phyloP scores from a whole-genome alignment of 2,329 filamentous ascomycete genomes.

The Ascochyta pisi region DNA sequence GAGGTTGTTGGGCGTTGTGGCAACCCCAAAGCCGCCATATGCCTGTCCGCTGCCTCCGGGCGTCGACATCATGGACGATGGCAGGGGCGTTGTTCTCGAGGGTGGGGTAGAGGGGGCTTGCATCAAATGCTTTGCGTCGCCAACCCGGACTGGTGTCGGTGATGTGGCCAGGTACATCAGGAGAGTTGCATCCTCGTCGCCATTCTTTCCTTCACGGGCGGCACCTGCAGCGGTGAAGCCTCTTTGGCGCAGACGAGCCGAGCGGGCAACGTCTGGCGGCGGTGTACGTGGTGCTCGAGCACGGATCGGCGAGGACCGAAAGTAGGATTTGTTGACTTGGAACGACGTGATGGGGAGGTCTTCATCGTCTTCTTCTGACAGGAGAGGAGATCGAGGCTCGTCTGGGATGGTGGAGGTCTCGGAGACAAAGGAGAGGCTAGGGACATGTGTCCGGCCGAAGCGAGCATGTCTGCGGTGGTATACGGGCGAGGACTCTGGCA shows the following conservation, averaged over 20 bases:
- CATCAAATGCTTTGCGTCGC: constrained; percentile 54
- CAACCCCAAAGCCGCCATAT: constrained; percentile 68
- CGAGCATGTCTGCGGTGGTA: constrained; percentile 76
- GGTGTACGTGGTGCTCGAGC: constrained; percentile 60
- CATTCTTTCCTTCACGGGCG: constrained; percentile 61
- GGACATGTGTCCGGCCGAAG: constrained; percentile 72
- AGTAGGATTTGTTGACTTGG: constrained; percentile 62
- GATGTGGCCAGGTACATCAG: constrained; percentile 90
- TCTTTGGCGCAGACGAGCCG: constrained; percentile 50
- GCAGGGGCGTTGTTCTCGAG: constrained; percentile 65
- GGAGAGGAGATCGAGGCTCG: constrained; percentile 64
- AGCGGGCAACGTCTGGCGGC: constrained; percentile 48
- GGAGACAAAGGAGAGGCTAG: constrained; percentile 80
- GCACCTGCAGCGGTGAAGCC: constrained; percentile 49
- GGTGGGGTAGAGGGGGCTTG: constrained; percentile 63
- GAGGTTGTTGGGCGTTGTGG: constrained; percentile 83
- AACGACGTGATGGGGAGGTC: constrained; percentile 80
- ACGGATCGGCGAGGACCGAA: constrained; percentile 78
- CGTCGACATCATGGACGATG: constrained; percentile 88
- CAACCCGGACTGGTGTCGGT: constrained; percentile 78
- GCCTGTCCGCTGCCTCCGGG: constrained; percentile 67
- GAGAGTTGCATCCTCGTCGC: constrained; percentile 83
- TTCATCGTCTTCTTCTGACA: constrained; percentile 81
- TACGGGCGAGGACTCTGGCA: constrained; percentile 86
- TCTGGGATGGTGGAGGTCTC: constrained; percentile 73